phyloP scores from a whole-genome alignment of 805 yeast species.

The Ogataea corticis region DNA sequence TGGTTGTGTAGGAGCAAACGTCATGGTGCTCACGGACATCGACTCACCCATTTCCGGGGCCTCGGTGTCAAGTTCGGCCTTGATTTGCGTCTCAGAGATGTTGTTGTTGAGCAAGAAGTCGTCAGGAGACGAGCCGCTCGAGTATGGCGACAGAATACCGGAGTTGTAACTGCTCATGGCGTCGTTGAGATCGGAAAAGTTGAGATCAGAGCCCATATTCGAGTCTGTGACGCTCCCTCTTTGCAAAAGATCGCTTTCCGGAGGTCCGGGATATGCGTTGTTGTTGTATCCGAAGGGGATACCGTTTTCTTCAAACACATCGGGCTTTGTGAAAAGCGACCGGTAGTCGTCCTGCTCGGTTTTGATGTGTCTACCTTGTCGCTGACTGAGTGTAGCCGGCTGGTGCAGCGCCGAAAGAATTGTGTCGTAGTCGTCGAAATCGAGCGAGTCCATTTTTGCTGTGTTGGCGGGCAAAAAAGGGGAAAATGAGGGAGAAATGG shows the following conservation, averaged over 20 bases:
- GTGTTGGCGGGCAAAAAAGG: not conserved
- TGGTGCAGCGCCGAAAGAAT: conserved; percentile 29
- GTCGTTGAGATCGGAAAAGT: conserved; percentile 34
- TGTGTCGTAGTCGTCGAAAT: conserved; percentile 34
- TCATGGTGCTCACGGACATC: conserved; percentile 31
- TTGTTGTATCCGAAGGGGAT: conserved; percentile 5
- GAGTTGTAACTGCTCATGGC: conserved; percentile 33
- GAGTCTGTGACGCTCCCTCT: conserved; percentile 23
- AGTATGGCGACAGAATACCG: conserved; percentile 36
- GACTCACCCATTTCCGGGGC: conserved; percentile 28
- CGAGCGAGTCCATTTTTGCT: conserved; percentile 27
- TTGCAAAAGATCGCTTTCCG: too few species aligned
- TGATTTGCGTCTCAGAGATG: not conserved
- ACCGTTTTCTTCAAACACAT: conserved; percentile 1
- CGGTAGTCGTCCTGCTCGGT: conserved; percentile 2
- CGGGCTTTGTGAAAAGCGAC: conserved; percentile 7
- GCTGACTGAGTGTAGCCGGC: not conserved
- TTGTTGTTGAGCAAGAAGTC: conserved; percentile 29
- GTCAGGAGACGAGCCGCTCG: conserved; percentile 40
- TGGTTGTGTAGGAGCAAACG: conserved; percentile 19
- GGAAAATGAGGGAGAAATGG: not conserved
- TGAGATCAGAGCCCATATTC: conserved; percentile 27
- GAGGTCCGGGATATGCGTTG: too few species aligned
- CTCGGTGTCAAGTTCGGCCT: not conserved
- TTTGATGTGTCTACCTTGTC: not conserved